Conservation (phyloP, 1,284 basidiomycete species). For the Inonotus obliquus region DNA sequence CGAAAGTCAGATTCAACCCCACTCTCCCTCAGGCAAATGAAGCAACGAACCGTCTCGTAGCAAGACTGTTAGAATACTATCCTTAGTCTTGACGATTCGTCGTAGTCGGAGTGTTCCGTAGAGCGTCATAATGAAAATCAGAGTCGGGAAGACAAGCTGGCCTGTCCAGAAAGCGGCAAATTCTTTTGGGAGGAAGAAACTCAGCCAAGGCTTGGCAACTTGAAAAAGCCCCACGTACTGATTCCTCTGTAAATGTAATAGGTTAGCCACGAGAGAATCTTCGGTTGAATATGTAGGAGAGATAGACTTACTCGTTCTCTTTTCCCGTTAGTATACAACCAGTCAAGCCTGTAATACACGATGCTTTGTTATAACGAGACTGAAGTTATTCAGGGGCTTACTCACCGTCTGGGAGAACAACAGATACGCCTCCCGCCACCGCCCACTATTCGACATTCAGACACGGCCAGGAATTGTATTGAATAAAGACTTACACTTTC, state of each 20-base stretch:
- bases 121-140: constrained; percentile 17
- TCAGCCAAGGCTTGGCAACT: not conserved
- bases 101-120: constrained; percentile 2
- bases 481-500: constrained; percentile 13
- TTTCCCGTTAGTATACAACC: constrained; percentile 17
- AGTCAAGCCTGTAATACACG: constrained; percentile 4
- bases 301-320: constrained; percentile 2
- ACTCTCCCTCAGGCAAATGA: not conserved
- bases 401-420: constrained; percentile 10
- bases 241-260: constrained; percentile 5
- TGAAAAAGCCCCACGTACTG: not conserved
- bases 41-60: constrained; percentile 13
- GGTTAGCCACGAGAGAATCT: not conserved
- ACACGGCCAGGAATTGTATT: no score
- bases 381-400: no score
- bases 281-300: not conserved
- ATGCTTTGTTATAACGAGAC: no score
- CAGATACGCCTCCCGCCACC: constrained; percentile 11
- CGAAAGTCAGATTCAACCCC: no score
- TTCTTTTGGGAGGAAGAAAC: not conserved
- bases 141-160: constrained; percentile 16
- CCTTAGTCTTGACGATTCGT: not conserved
- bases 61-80: constrained; percentile 8
- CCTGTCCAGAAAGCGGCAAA: constrained; percentile 18
- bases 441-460: constrained; percentile 17